A percentile compares a stretch with the other conserved stretches of the same genome.
These are phyloP conservation scores for Chimonanthus praecox DNA, from an alignment of 164 flowering plant species.

Conservation along the genomic window DNA sequence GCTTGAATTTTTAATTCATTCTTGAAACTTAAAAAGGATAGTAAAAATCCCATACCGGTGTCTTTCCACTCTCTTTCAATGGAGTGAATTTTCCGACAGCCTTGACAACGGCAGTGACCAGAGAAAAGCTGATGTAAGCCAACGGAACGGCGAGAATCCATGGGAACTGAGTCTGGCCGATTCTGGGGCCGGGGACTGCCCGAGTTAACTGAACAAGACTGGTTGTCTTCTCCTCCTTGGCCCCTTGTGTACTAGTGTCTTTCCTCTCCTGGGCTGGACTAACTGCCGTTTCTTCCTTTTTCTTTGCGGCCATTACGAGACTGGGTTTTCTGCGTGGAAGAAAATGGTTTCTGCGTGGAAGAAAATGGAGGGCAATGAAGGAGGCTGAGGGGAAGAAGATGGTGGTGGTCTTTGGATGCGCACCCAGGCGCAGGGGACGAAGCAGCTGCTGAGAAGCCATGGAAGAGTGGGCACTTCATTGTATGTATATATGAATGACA, in stretches of 20 bases:
- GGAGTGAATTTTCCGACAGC: background rate
- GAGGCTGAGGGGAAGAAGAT: background rate
- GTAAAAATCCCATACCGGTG: background rate
- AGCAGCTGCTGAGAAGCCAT: conserved; percentile 3
- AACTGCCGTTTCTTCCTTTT: background rate
- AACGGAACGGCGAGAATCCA: conserved; percentile 6
- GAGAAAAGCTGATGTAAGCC: background rate
- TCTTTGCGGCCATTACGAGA: background rate
- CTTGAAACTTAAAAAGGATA: too few species aligned
- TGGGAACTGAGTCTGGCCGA: background rate
- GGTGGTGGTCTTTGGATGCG: background rate
- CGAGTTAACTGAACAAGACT: background rate
- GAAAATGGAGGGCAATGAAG: background rate
- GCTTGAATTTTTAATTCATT: too few species aligned
- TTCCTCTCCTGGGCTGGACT: background rate
- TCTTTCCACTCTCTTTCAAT: background rate
- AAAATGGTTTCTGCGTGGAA: too few species aligned
- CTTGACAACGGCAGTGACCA: background rate
- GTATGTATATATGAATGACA: background rate
- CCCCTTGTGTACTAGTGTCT: background rate
- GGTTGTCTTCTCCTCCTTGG: background rate
- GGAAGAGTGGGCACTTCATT: background rate
- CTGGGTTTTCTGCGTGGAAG: background rate
- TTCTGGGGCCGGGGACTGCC: background rate
- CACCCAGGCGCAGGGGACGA: background rate